phyloP scores from a whole-genome alignment of 768 basidiomycete genomes.

The Kwoniella mangroviensis region DNA sequence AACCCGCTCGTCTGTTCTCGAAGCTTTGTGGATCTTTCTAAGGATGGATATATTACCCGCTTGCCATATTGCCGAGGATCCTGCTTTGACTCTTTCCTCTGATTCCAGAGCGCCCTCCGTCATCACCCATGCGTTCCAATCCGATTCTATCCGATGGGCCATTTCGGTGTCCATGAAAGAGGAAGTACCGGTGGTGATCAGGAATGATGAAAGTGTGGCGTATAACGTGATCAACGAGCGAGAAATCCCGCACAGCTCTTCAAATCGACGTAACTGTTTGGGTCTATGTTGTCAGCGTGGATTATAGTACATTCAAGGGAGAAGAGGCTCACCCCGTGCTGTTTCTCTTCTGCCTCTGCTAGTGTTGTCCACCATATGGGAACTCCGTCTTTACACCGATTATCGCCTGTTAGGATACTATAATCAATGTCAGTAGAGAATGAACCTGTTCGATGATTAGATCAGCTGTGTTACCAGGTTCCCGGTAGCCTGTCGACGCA shows the following conservation, averaged over 20 bases:
- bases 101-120: neutral
- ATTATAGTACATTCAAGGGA: too few species aligned
- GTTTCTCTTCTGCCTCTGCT: constrained; percentile 3
- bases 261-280: neutral
- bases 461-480: neutral
- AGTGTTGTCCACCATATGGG: constrained; percentile 1
- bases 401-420: neutral
- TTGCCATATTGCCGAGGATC: constrained; percentile 38
- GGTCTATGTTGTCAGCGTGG: neutral
- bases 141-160: constrained; percentile 14
- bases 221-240: neutral
- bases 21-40: constrained; percentile 8
- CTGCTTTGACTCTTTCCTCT: neutral
- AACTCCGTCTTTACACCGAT: neutral
- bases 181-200: neutral
- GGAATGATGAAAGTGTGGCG: neutral
- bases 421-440: neutral
- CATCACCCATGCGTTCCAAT: constrained; percentile 1
- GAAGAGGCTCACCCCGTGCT: neutral
- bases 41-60: constrained; percentile 25
- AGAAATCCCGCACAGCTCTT: constrained; percentile 1
- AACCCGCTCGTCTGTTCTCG: constrained; percentile 14
- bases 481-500: neutral
- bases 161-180: neutral
- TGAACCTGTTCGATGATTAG: neutral